A percentile compares a stretch with the other conserved stretches of the same genome.
Conservation (phyloP, 805 yeast species). For the Ogataea trehalophila region DNA sequence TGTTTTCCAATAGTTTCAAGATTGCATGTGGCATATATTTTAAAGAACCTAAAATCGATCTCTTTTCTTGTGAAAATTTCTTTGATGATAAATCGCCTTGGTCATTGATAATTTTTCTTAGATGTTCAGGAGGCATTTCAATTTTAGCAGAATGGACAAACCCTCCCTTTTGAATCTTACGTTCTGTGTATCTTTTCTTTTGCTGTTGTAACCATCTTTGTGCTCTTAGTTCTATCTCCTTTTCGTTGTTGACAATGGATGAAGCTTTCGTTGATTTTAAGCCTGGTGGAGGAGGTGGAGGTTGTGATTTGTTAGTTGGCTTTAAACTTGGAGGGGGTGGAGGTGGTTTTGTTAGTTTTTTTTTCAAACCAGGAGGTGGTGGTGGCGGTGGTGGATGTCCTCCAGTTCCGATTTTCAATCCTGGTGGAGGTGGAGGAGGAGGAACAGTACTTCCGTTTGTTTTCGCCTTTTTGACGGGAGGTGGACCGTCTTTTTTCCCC, state of each 20-base stretch:
- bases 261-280: conserved; percentile 26
- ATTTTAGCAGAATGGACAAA: conserved; percentile 56
- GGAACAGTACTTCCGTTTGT: background rate
- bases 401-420: background rate
- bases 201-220: conserved; percentile 61
- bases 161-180: conserved; percentile 34
- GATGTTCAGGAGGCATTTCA: conserved; percentile 91
- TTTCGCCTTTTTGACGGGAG: conserved; percentile 17
- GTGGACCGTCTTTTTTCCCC: conserved; percentile 8
- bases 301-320: background rate
- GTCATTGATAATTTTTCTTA: conserved; percentile 74
- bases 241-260: conserved; percentile 5
- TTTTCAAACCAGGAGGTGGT: conserved; percentile 4
- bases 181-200: conserved; percentile 47
- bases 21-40: conserved; percentile 96
- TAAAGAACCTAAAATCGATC: conserved; percentile 84
- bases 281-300: conserved; percentile 33
- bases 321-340: conserved; percentile 11
- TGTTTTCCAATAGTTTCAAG: conserved; percentile 80
- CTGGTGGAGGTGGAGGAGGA: conserved; percentile 11
- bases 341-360: conserved; percentile 5
- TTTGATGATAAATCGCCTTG: conserved; percentile 83
- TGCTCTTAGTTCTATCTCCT: conserved; percentile 37
- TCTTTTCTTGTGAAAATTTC: conserved; percentile 75
- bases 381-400: conserved; percentile 11